Percentiles rank a stretch among this genome's conserved stretches.
phyloP scores from a whole-genome alignment of 768 basidiomycete species.

The Dacryopinax primogenitus region DNA sequence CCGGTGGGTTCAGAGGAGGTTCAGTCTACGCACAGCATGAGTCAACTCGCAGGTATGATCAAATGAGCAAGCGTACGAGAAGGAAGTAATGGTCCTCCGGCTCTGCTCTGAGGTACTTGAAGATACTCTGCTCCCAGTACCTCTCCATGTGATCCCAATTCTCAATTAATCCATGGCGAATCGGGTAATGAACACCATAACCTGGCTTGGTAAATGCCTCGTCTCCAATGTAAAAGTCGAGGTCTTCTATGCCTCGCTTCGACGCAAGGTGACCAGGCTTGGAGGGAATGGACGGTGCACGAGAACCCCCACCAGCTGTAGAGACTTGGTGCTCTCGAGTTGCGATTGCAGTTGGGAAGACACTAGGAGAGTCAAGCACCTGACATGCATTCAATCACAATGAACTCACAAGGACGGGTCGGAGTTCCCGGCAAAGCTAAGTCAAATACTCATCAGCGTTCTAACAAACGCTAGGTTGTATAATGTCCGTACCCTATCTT shows the following conservation, averaged over 20 bases:
- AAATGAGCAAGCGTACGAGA: constrained; percentile 44
- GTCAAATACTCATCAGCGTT: background rate
- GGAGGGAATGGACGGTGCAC: constrained; percentile 61
- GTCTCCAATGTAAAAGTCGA: constrained; percentile 99
- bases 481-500: constrained; percentile 74
- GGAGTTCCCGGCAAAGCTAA: constrained; percentile 92
- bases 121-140: constrained; percentile 99
- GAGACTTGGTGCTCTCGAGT: constrained; percentile 58
- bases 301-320: constrained; percentile 30
- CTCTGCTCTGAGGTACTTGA: constrained; percentile 96
- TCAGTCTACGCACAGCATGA: constrained; percentile 56
- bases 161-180: constrained; percentile 93
- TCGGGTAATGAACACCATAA: constrained; percentile 91
- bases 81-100: constrained; percentile 99
- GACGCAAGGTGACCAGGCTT: constrained; percentile 88
- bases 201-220: constrained; percentile 91
- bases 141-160: constrained; percentile 99
- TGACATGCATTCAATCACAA: constrained; percentile 5
- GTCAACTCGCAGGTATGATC: background rate
- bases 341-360: constrained; percentile 97
- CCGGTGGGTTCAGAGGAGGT: constrained; percentile 92
- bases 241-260: constrained; percentile 94
- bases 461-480: background rate
- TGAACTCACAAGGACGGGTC: constrained; percentile 86
- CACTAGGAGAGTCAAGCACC: constrained; percentile 34